Base-by-base conservation (phyloP, 805 yeast species). In the Sugiyamaella valdiviana region DNA sequence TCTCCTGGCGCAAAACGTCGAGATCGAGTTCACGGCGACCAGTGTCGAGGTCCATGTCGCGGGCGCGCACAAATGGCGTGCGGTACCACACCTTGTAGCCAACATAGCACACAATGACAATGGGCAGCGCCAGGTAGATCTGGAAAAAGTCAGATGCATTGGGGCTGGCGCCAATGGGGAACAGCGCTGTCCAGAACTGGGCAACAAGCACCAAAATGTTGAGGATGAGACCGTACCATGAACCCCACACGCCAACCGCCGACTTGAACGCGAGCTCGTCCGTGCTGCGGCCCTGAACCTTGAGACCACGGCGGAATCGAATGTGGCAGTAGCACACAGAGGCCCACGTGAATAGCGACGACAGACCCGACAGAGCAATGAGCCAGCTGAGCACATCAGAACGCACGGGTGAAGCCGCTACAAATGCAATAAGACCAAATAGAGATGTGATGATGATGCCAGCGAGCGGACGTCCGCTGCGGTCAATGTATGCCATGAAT, bases 131-230 rank as follows among this genome's bases (percentile, higher is more conserved):
- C 44, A 81, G 63, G 61, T 79, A 80, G 45, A 70, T 66, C 64
- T 72, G 67, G 71, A 80, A 80, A 65, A 81, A 81, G 49, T 41
- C 54, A 17, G 50, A 35, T 22, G 74, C 74, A 45, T 59, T 52
- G 16, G 74, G 68, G 1, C 46, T 24, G 12, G 43, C 64, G 12
- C 73, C 80, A 67, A 79, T 61, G 47, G 95, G 95, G 74, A 73
- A 85, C 38, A 84, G 68, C 5, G 93, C 90, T 50, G 82, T 74
- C 87, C 91, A 87, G 72, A 87, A 85, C 68, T 85, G 90, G 24
- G 89, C 86, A 49, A 77, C 69, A 51, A 88, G 70, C 53, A 86
- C 80, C 48, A 83, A 63, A 26, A 75, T 36, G 63, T 80, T 80
- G 60, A 88, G 66, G 21, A 66, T 50, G 15, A 77, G 59, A 47